These are phyloP conservation scores for Neopestalotiopsis clavispora DNA, from an alignment of 2,329 filamentous ascomycete genomes.

Conservation along the genomic window DNA sequence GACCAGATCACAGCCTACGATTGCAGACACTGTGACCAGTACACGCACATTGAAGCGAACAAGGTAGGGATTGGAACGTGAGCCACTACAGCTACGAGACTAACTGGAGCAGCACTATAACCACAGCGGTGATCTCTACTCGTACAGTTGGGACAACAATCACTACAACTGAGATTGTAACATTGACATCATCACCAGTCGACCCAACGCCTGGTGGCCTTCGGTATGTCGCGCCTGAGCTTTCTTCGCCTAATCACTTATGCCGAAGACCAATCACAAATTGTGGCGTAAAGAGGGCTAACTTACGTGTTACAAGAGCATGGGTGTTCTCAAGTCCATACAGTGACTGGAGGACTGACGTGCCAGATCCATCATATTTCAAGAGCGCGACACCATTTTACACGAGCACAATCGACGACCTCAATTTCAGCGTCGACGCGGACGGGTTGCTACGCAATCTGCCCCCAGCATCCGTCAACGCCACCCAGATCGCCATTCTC, in stretches of 20 bases:
- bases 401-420: background rate
- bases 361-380: background rate
- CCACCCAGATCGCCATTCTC: background rate
- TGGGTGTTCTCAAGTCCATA: background rate
- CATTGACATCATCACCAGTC: background rate
- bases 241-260: no score
- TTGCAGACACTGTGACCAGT: background rate
- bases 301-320: no score
- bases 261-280: no score
- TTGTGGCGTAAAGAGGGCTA: no score
- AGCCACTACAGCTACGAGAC: background rate
- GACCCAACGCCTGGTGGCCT: background rate
- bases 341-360: background rate
- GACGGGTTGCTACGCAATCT: background rate
- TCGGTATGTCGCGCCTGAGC: background rate
- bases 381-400: background rate
- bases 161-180: background rate
- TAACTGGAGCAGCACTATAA: background rate
- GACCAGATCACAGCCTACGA: background rate
- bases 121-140: background rate
- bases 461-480: background rate
- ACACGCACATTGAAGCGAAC: background rate
- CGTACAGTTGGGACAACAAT: background rate
- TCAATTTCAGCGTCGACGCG: background rate
- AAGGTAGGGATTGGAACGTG: background rate